Percentiles rank a stretch among this genome's conserved stretches.
Evolutionary conservation across 225 moss, liverwort and hornwort species (phyloP).

Genomic region (Anthoceros angustus): DNA sequence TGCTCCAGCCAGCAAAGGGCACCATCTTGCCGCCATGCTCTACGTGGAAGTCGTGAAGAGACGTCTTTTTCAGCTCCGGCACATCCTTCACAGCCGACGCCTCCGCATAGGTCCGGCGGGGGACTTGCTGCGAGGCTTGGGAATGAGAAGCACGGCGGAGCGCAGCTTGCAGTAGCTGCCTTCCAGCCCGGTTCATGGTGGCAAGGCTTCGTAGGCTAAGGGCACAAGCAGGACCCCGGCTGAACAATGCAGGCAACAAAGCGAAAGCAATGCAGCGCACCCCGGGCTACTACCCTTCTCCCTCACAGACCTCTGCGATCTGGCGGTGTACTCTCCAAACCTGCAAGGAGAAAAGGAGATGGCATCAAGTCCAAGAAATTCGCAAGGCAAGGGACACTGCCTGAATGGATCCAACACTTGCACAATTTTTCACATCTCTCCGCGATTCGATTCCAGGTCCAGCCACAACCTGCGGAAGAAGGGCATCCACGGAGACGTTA

Average conservation of each 20-base stretch:
- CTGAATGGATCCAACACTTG: too few relatives aligned
- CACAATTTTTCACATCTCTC: too few relatives aligned
- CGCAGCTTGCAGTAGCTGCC: not conserved
- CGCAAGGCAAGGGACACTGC: too few relatives aligned
- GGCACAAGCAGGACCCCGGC: not conserved
- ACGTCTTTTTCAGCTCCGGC: conserved; percentile 53
- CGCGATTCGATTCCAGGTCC: too few relatives aligned
- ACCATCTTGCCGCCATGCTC: conserved; percentile 98
- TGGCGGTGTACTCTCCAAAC: too few relatives aligned
- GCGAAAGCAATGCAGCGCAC: not conserved
- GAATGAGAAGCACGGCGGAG: not conserved
- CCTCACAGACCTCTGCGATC: too few relatives aligned
- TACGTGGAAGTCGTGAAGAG: conserved; percentile 68
- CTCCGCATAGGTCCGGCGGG: not conserved
- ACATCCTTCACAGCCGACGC: not conserved
- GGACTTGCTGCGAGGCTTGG: not conserved
- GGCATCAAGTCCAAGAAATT: too few relatives aligned
- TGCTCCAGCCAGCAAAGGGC: conserved; percentile 91
- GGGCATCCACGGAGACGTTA: too few relatives aligned
- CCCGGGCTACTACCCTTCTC: too few relatives aligned
- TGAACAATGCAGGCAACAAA: not conserved
- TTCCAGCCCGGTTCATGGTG: not conserved
- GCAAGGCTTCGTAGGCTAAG: not conserved
- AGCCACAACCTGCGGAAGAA: too few relatives aligned
- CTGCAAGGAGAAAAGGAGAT: too few relatives aligned